Evolutionary conservation across 257 asterid species (phyloP).

Genomic region (Nicotiana sylvestris): DNA sequence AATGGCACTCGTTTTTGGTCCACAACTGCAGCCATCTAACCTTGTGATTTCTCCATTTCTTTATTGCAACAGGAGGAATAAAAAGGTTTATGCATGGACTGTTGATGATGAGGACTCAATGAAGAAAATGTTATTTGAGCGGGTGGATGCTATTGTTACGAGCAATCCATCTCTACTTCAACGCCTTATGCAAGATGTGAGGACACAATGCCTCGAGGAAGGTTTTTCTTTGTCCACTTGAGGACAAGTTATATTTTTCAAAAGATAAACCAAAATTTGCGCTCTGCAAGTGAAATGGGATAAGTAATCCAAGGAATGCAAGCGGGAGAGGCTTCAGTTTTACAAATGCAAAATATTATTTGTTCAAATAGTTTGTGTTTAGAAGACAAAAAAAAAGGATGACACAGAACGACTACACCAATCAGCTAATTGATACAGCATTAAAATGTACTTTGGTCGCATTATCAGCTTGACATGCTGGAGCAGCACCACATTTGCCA

Average conservation of each 20-base stretch:
- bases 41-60: neutral
- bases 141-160: slow-evolving; percentile 79
- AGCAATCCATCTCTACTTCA: slow-evolving; percentile 72
- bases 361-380: neutral
- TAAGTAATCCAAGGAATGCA: neutral
- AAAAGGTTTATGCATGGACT: slow-evolving; percentile 90
- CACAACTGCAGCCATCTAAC: neutral
- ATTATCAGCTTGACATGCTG: neutral
- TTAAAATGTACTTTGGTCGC: neutral
- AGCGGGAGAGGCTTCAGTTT: neutral
- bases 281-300: slow-evolving; percentile 5
- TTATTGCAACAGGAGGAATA: slow-evolving; percentile 54
- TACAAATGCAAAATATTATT: neutral
- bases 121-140: slow-evolving; percentile 62
- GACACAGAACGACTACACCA: neutral
- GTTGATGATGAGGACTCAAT: slow-evolving; percentile 75
- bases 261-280: neutral
- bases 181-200: slow-evolving; percentile 59
- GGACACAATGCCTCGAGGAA: slow-evolving; percentile 55
- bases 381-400: neutral
- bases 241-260: neutral
- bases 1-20: neutral
- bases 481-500: neutral
- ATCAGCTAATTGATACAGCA: neutral
- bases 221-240: slow-evolving; percentile 50